Conservation (phyloP, 1,284 basidiomycete species). For the Clitocybe nebularis region DNA sequence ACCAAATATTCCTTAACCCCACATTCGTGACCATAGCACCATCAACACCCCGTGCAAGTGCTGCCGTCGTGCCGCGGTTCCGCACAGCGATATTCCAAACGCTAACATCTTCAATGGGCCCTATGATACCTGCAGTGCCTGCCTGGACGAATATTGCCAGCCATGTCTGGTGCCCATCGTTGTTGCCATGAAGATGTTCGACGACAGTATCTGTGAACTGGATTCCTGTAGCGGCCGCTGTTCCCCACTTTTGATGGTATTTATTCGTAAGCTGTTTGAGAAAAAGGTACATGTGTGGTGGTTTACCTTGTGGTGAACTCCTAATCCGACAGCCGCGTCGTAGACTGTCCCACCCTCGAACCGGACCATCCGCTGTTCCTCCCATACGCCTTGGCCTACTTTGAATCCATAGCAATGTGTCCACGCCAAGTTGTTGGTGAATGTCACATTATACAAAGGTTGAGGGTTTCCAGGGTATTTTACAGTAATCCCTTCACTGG, state of each 20-base stretch:
- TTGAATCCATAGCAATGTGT: slow-evolving; percentile 11
- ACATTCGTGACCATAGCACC: slow-evolving; percentile 2
- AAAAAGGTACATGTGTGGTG: background rate
- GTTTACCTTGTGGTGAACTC: slow-evolving; percentile 9
- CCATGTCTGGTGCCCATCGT: slow-evolving; percentile 10
- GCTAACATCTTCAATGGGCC: slow-evolving; percentile 3
- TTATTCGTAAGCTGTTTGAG: background rate
- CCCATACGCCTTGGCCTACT: slow-evolving; percentile 9
- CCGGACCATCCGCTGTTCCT: slow-evolving; percentile 6
- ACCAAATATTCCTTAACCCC: slow-evolving; percentile 5
- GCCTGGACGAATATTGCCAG: slow-evolving; percentile 9
- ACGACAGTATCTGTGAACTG: slow-evolving; percentile 6
- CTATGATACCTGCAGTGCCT: slow-evolving; percentile 3
- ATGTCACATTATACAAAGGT: slow-evolving; percentile 6
- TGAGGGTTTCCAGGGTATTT: slow-evolving; percentile 6
- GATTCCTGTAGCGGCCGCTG: background rate
- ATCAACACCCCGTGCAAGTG: background rate
- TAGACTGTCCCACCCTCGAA: slow-evolving; percentile 9
- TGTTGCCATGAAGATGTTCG: slow-evolving; percentile 10
- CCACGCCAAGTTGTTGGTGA: slow-evolving; percentile 12
- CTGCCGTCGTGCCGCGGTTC: slow-evolving; percentile 2
- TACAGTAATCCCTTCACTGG: background rate
- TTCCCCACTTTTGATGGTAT: slow-evolving; percentile 3
- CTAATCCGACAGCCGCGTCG: slow-evolving; percentile 7
- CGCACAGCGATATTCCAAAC: slow-evolving; percentile 5